Conservation (phyloP, 257 asterid genomes). For the Ophiorrhiza pumila region DNA sequence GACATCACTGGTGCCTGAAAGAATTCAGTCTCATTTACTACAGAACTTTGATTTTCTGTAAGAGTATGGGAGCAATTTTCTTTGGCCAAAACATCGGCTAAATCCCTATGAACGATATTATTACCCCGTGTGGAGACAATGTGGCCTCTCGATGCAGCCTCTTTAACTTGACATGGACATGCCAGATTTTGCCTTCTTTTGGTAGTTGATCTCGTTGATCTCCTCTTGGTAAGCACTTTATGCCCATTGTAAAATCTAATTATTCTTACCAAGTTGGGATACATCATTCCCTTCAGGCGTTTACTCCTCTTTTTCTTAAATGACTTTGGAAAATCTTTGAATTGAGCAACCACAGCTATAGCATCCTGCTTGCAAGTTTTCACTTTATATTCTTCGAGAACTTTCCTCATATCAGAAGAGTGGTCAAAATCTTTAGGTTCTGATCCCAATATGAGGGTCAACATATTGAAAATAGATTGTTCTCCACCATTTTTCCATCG, state of each 20-base stretch:
- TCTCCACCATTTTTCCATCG: neutral
- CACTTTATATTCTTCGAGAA: neutral
- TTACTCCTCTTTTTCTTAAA: neutral
- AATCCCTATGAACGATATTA: too few relatives aligned
- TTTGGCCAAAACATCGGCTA: too few relatives aligned
- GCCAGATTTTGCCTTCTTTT: neutral
- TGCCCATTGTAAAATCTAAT: neutral
- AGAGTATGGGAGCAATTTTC: too few relatives aligned
- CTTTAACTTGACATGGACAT: too few relatives aligned
- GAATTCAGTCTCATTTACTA: neutral
- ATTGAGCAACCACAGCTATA: neutral
- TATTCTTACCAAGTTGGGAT: neutral
- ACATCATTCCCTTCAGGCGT: neutral
- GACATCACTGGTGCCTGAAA: neutral
- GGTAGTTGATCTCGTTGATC: neutral
- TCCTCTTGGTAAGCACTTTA: neutral
- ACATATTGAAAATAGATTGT: neutral
- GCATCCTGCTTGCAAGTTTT: neutral
- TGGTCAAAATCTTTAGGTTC: constrained; percentile 10
- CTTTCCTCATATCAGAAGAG: neutral
- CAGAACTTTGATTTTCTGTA: neutral
- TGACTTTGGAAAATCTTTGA: neutral
- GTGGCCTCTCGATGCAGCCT: neutral
- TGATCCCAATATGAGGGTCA: neutral
- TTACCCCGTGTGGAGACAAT: neutral